Evolutionary conservation across 1,284 basidiomycete genomes (phyloP).

Genomic region (Sanghuangporus sanghuang): DNA sequence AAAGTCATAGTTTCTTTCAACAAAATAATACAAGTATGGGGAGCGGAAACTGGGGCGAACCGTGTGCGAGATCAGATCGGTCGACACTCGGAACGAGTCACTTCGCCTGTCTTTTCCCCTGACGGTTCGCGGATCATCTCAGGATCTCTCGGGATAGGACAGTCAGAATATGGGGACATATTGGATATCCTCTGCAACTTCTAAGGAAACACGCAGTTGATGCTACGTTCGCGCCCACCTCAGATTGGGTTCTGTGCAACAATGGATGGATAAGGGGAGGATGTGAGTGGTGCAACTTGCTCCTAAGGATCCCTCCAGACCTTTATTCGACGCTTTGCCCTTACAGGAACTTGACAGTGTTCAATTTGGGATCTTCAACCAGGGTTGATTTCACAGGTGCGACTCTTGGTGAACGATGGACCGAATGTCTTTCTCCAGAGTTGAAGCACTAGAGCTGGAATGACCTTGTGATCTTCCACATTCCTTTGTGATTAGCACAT

Average conservation of each 20-base stretch:
- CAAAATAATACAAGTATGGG: not conserved
- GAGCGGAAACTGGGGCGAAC: not conserved
- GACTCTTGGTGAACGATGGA: not conserved
- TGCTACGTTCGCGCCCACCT: too few relatives aligned
- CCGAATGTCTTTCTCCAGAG: not conserved
- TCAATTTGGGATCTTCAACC: not conserved
- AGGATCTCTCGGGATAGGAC: not conserved
- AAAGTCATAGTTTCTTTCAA: not conserved
- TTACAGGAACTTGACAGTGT: not conserved
- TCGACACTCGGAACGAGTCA: not conserved
- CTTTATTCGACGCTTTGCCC: not conserved
- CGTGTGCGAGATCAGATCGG: not conserved
- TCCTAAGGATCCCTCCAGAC: slow-evolving; percentile 1
- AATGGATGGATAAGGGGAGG: not conserved
- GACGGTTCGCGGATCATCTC: slow-evolving; percentile 1
- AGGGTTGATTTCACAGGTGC: not conserved
- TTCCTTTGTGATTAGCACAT: too few relatives aligned
- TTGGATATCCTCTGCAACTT: not conserved
- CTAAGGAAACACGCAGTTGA: too few relatives aligned
- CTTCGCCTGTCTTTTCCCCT: slow-evolving; percentile 6
- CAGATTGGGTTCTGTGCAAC: not conserved
- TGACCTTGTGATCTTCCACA: too few relatives aligned
- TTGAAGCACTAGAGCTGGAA: too few relatives aligned
- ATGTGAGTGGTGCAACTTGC: not conserved
- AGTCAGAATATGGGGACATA: slow-evolving; percentile 5